These are phyloP conservation scores for Royoungia palumana DNA, from an alignment of 768 basidiomycete species.

Conservation along the genomic window DNA sequence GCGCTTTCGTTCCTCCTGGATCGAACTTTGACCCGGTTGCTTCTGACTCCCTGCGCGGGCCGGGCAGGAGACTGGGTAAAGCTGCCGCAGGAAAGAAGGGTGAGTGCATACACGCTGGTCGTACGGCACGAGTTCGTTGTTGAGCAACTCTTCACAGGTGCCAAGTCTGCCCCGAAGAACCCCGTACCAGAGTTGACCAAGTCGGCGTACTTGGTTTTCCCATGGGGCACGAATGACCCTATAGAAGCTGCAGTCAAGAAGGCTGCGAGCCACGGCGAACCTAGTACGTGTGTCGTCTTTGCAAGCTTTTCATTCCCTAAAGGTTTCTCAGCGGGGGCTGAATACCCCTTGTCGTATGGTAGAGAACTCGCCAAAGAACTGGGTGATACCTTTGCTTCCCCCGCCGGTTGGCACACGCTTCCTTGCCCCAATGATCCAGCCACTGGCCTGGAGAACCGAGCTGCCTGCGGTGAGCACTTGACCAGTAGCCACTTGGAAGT, in stretches of 20 bases:
- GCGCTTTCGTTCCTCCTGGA: conserved; percentile 24
- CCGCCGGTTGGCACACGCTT: conserved; percentile 88
- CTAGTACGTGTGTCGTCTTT: conserved; percentile 9
- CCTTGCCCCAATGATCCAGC: conserved; percentile 69
- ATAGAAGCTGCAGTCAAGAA: conserved; percentile 39
- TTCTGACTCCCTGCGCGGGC: not conserved
- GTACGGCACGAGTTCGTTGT: not conserved
- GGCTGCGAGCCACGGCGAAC: conserved; percentile 11
- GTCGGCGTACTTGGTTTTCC: conserved; percentile 67
- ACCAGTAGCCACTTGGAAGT: no score
- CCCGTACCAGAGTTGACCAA: conserved; percentile 22
- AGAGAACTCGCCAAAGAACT: conserved; percentile 52
- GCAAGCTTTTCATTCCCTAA: not conserved
- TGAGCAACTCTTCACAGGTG: conserved; percentile 6
- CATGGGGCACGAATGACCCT: conserved; percentile 87
- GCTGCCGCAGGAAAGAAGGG: conserved; percentile 13
- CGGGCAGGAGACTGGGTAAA: conserved; percentile 13
- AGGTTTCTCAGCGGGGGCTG: not conserved
- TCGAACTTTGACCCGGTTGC: conserved; percentile 15
- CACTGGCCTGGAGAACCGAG: conserved; percentile 9
- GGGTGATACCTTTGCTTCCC: conserved; percentile 76
- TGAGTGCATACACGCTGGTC: not conserved
- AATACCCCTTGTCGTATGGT: conserved; percentile 21
- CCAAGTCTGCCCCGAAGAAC: conserved; percentile 9
- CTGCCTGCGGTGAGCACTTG: conserved; percentile 8